A percentile compares a stretch with the other conserved stretches of the same genome.
Evolutionary conservation across 495 filamentous ascomycete genomes (phyloP).

Genomic region (Friedmanniomyces endolithicus): DNA sequence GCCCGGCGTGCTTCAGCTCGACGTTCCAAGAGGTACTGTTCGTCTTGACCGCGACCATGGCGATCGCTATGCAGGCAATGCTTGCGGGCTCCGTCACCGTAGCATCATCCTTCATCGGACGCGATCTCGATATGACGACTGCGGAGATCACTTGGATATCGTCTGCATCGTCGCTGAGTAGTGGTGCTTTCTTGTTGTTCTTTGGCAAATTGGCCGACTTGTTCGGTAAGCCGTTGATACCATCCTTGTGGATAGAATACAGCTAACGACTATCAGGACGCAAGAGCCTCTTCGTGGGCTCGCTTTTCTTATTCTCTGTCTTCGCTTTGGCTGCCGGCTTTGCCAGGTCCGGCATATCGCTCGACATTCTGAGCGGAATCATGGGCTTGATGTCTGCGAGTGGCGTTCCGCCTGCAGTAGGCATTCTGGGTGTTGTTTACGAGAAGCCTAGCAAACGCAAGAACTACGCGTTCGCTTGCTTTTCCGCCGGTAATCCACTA

Average conservation of each 20-base stretch:
- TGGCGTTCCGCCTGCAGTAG: constrained; percentile 54
- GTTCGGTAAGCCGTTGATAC: constrained; percentile 33
- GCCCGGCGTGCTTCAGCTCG: constrained; percentile 48
- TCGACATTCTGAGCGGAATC: constrained; percentile 53
- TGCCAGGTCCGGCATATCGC: constrained; percentile 47
- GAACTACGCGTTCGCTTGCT: constrained; percentile 58
- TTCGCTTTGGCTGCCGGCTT: constrained; percentile 48
- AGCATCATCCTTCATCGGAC: constrained; percentile 50
- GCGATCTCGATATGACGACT: constrained; percentile 51
- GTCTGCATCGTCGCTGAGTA: constrained; percentile 35
- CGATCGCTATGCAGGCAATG: constrained; percentile 52
- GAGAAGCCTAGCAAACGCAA: constrained; percentile 46
- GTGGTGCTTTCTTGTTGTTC: constrained; percentile 59
- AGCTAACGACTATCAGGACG: constrained; percentile 32
- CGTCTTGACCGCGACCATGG: constrained; percentile 55
- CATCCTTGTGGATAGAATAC: background rate
- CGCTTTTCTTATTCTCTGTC: constrained; percentile 51
- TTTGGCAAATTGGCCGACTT: constrained; percentile 65
- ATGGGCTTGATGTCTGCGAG: constrained; percentile 51
- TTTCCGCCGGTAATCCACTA: constrained; percentile 55
- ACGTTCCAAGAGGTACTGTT: constrained; percentile 55
- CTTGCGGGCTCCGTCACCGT: constrained; percentile 47
- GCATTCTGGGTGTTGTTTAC: constrained; percentile 54
- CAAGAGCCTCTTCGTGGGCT: constrained; percentile 52
- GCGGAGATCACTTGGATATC: constrained; percentile 63